Percentiles rank a stretch among this genome's conserved stretches.
Conservation (phyloP, 2,329 filamentous ascomycete genomes). For the Sclerotinia borealis region DNA sequence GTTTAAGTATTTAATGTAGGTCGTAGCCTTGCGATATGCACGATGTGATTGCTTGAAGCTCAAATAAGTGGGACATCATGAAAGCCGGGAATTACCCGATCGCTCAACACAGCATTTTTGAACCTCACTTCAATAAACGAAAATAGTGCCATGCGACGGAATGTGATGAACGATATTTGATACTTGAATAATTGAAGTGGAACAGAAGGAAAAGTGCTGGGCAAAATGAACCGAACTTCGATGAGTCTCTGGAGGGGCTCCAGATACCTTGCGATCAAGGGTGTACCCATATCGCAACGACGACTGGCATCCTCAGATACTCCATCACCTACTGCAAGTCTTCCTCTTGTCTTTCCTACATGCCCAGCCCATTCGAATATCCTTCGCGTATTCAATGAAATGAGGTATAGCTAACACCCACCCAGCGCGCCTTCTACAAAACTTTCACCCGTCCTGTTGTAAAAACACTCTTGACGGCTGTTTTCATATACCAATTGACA, state of each 20-base stretch:
- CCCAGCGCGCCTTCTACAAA: slow-evolving; percentile 63
- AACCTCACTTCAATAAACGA: neutral
- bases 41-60: neutral
- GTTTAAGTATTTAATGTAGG: neutral
- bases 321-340: slow-evolving; percentile 7
- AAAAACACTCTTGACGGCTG: slow-evolving; percentile 68
- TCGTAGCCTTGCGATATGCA: neutral
- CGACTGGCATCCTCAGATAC: slow-evolving; percentile 6
- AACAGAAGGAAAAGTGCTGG: neutral
- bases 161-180: neutral
- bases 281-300: neutral
- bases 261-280: neutral
- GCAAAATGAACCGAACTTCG: slow-evolving; percentile 2
- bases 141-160: neutral
- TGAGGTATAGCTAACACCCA: neutral
- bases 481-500: slow-evolving; percentile 71
- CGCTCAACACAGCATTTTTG: neutral
- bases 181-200: neutral
- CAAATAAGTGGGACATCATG: neutral
- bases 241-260: neutral
- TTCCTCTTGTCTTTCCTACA: neutral
- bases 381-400: neutral
- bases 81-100: neutral
- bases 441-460: slow-evolving; percentile 66
- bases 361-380: neutral